Evolutionary conservation across 225 moss, liverwort and hornwort species (phyloP).

Genomic region (Polytrichum formosum): DNA sequence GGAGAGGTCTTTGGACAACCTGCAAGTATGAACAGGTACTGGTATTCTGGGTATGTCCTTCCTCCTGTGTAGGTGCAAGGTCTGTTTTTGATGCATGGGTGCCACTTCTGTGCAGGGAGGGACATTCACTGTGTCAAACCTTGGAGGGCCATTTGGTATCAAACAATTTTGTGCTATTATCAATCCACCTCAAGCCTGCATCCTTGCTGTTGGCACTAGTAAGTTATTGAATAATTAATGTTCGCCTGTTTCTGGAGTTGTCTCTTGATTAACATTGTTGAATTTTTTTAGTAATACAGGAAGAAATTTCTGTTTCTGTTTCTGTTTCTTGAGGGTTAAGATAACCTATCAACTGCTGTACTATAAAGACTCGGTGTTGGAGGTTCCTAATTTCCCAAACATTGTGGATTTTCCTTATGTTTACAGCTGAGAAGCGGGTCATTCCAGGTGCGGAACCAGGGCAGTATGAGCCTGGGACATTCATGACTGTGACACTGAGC

Average conservation of each 20-base stretch:
- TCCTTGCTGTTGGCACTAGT: conserved; percentile 90
- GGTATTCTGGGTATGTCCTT: neutral
- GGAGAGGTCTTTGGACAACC: too few relatives aligned
- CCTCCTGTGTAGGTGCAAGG: neutral
- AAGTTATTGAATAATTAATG: conserved; percentile 10
- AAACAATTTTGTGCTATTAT: conserved; percentile 95
- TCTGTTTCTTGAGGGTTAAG: too few relatives aligned
- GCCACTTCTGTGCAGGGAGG: conserved; percentile 56
- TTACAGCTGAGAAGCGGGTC: conserved; percentile 72
- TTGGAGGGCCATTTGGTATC: conserved; percentile 79
- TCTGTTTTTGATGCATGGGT: conserved; percentile 3
- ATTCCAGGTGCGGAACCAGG: conserved; percentile 59
- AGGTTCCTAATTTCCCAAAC: too few relatives aligned
- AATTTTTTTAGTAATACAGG: too few relatives aligned
- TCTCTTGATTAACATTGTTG: too few relatives aligned
- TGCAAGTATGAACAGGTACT: too few relatives aligned
- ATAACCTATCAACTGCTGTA: too few relatives aligned
- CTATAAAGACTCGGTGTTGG: too few relatives aligned
- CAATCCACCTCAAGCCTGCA: conserved; percentile 86
- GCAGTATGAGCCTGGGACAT: conserved; percentile 63
- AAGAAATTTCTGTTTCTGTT: too few relatives aligned
- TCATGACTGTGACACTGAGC: conserved; percentile 85
- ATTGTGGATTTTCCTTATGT: conserved; percentile 2
- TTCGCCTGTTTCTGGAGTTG: too few relatives aligned
- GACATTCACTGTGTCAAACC: conserved; percentile 81